Percentiles rank a stretch among this genome's conserved stretches.
Conservation (phyloP, 352 stramenopile genomes). For the Globisporangium nunn region DNA sequence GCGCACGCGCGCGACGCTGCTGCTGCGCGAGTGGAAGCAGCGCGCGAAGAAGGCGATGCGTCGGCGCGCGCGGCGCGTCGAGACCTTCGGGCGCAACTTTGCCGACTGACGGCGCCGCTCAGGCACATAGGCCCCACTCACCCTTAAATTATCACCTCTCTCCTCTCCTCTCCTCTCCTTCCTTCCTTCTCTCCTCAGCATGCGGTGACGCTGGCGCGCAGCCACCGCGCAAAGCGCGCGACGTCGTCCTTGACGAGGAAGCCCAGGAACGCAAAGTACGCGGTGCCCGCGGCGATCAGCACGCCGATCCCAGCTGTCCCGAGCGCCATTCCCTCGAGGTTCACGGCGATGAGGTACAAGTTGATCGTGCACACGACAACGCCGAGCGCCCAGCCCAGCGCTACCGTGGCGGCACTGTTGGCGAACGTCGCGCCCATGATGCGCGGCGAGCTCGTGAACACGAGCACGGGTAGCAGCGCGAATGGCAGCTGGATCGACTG, state of each 20-base stretch:
- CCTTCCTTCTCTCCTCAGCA: neutral
- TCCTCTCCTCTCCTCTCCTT: neutral
- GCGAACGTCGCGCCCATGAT: slow-evolving; percentile 77
- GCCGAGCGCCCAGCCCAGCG: slow-evolving; percentile 48
- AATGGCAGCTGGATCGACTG: slow-evolving; percentile 92
- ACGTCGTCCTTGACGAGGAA: slow-evolving; percentile 52
- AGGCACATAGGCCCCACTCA: neutral
- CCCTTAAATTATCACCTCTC: slow-evolving; percentile 5
- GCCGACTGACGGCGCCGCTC: slow-evolving; percentile 29
- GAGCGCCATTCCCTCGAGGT: slow-evolving; percentile 48
- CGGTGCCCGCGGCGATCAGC: slow-evolving; percentile 24
- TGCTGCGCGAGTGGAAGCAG: slow-evolving; percentile 60
- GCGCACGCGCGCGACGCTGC: slow-evolving; percentile 22
- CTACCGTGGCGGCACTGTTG: slow-evolving; percentile 38
- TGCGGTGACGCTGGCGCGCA: slow-evolving; percentile 7
- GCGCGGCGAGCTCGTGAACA: slow-evolving; percentile 71
- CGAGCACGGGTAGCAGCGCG: slow-evolving; percentile 83
- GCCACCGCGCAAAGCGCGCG: slow-evolving; percentile 20
- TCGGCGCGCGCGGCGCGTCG: slow-evolving; percentile 40
- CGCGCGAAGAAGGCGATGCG: slow-evolving; percentile 64
- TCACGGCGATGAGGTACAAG: slow-evolving; percentile 67
- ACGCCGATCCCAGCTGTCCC: slow-evolving; percentile 21
- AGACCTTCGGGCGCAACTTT: slow-evolving; percentile 66
- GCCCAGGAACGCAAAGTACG: slow-evolving; percentile 71
- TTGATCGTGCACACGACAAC: slow-evolving; percentile 69